Evolutionary conservation across 2,329 filamentous ascomycete genomes (phyloP).

Genomic region (Neopestalotiopsis clavispora): DNA sequence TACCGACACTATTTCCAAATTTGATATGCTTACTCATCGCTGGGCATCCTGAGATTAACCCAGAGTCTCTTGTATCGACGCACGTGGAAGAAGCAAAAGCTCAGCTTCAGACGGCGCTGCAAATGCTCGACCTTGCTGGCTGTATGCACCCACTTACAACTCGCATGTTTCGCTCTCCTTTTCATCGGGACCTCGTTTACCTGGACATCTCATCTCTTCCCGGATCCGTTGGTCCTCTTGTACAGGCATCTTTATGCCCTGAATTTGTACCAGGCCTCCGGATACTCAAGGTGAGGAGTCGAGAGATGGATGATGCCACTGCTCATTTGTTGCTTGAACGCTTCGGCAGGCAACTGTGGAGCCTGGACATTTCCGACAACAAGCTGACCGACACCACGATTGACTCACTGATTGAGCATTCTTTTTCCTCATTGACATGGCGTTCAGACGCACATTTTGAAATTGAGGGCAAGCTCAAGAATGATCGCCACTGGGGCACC

Average conservation of each 20-base stretch:
- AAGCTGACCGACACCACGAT: slow-evolving; percentile 52
- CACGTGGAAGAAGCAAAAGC: slow-evolving; percentile 10
- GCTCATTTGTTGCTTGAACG: slow-evolving; percentile 39
- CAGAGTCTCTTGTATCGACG: slow-evolving; percentile 38
- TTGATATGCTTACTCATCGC: slow-evolving; percentile 54
- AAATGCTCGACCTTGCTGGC: slow-evolving; percentile 51
- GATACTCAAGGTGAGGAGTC: slow-evolving; percentile 54
- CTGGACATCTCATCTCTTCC: slow-evolving; percentile 57
- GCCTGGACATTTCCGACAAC: slow-evolving; percentile 60
- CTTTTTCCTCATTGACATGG: slow-evolving; percentile 39
- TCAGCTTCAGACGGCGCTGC: slow-evolving; percentile 28
- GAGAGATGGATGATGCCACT: slow-evolving; percentile 50
- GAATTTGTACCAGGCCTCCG: slow-evolving; percentile 50
- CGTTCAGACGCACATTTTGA: slow-evolving; percentile 44
- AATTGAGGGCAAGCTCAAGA: slow-evolving; percentile 50
- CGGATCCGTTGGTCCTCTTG: slow-evolving; percentile 46
- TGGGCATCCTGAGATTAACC: slow-evolving; percentile 50
- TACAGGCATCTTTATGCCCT: slow-evolving; percentile 38
- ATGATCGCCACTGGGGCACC: slow-evolving; percentile 34
- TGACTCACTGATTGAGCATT: slow-evolving; percentile 34
- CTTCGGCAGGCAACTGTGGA: slow-evolving; percentile 54
- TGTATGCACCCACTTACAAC: slow-evolving; percentile 45
- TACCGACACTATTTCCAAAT: slow-evolving; percentile 46
- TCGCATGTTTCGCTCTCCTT: slow-evolving; percentile 42
- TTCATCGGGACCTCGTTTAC: slow-evolving; percentile 50